Evolutionary conservation across 768 basidiomycete genomes (phyloP), one percentile per base, ranked within the genome.

Genomic region (Psilocybe tampanensis): DNA sequence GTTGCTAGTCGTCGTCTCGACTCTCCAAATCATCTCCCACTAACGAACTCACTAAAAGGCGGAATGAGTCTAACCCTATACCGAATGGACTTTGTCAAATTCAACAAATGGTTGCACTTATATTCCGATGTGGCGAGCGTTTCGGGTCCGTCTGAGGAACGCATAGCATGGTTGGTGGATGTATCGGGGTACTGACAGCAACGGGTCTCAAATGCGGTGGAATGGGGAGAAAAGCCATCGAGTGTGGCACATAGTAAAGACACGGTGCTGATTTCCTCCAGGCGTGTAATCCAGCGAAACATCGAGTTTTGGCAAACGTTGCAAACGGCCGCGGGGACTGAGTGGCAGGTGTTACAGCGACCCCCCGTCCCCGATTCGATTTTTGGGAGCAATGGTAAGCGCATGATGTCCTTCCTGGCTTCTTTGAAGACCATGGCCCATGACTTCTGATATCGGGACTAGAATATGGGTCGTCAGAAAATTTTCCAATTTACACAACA

Each of bases 181-280:
- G 12, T 19, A 11, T 29, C 47, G 7, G 17, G 42, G 21, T 41
- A 17, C 34, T 52, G 8, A 34, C 50, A 41, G 23, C 36, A 41
- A 34, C 39, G 41, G 22, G 36, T 13, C 8, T 52, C n/a, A n/a
- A 39, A 52, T 8, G n/a, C 24, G 39, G 50, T 41, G 39, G 50
- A 17, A 15, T 39, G 36, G 2, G 22, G 24, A 23, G 50, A 39
- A 26, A 42, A 52, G 15, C 13, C 18, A 26, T 48, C 47, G 6
- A 52, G 50, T 9, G 39, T 29, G 17, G 34, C 36, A 24, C 39
- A 39, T n/a, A 52, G 13, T 2, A 39, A 22, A 23, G 50, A 52
- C 24, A 41, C 26, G 9, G 50, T 52, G 15, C 42, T 17, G 21
- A 52, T 52, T 22, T 52, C 50, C n/a, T 52, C 50, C 36, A 52